Evolutionary conservation across 495 filamentous ascomycete genomes (phyloP).

Genomic region (Aspergillus carlsbadensis): DNA sequence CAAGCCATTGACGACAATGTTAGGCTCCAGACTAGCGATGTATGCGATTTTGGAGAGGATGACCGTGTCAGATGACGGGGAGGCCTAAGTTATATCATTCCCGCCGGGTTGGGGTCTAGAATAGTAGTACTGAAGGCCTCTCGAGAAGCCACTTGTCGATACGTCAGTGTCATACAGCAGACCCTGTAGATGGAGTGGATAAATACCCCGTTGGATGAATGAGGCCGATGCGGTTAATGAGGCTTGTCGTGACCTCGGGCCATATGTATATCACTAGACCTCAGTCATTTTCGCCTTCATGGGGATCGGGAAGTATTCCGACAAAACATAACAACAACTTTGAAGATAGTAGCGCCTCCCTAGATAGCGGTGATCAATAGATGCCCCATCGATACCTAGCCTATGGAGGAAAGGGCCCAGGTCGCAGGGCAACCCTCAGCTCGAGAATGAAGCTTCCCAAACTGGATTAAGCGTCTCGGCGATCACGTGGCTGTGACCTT

Average conservation of each 20-base stretch:
- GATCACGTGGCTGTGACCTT: slow-evolving; percentile 13
- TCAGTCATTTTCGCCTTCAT: no score
- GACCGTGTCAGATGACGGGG: slow-evolving; percentile 27
- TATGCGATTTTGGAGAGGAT: slow-evolving; percentile 13
- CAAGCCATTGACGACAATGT: slow-evolving; percentile 2
- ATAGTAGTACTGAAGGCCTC: background rate
- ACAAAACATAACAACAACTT: no score
- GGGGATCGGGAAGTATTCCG: no score
- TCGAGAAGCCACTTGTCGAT: background rate
- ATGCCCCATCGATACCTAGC: no score
- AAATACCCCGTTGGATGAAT: background rate
- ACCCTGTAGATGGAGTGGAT: background rate
- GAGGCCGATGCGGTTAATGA: no score
- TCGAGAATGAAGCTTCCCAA: slow-evolving; percentile 1
- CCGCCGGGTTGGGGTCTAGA: background rate
- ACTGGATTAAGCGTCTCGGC: background rate
- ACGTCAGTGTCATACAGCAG: background rate
- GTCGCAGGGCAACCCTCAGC: background rate
- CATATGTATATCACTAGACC: no score
- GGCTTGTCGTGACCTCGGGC: background rate
- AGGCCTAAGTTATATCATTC: background rate
- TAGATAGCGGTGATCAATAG: no score
- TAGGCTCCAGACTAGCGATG: background rate
- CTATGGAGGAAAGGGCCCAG: no score
- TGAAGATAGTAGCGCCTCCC: no score